A percentile compares a stretch with the other conserved stretches of the same genome.
Evolutionary conservation across 306 rosid species (phyloP).

Genomic region (Datisca glomerata): DNA sequence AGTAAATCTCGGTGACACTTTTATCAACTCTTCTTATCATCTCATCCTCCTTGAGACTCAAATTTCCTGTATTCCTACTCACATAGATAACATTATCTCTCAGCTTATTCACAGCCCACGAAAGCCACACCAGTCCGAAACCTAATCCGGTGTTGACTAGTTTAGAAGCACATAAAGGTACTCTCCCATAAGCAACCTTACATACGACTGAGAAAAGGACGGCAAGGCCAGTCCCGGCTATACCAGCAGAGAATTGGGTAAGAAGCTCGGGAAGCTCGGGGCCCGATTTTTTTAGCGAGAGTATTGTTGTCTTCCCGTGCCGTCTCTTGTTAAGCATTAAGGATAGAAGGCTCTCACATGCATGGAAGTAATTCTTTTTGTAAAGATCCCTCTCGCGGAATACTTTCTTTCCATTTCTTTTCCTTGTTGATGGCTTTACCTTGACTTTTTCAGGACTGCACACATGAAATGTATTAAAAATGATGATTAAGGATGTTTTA

Average conservation of each 20-base stretch:
- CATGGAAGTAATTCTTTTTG: slow-evolving; percentile 53
- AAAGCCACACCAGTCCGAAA: slow-evolving; percentile 71
- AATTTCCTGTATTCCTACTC: slow-evolving; percentile 45
- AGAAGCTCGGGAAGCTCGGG: slow-evolving; percentile 75
- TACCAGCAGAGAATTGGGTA: slow-evolving; percentile 54
- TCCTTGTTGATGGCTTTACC: slow-evolving; percentile 39
- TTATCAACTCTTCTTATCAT: slow-evolving; percentile 42
- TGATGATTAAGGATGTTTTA: too few species aligned
- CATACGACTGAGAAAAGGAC: slow-evolving; percentile 51
- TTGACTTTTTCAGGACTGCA: slow-evolving; percentile 76
- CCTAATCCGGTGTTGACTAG: slow-evolving; percentile 52
- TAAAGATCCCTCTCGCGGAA: slow-evolving; percentile 52
- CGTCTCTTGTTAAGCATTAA: slow-evolving; percentile 38
- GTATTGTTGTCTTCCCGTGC: slow-evolving; percentile 31
- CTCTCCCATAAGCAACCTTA: slow-evolving; percentile 47
- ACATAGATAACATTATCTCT: slow-evolving; percentile 36
- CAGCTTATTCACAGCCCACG: slow-evolving; percentile 56
- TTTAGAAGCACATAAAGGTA: slow-evolving; percentile 39
- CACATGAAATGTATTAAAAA: too few species aligned
- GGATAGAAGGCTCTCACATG: slow-evolving; percentile 77
- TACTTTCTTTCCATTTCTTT: slow-evolving; percentile 34
- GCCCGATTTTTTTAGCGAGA: slow-evolving; percentile 53
- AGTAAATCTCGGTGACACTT: slow-evolving; percentile 41
- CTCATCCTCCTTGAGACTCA: slow-evolving; percentile 45
- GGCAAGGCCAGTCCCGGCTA: slow-evolving; percentile 79